Base-by-base conservation (phyloP, 2,329 filamentous ascomycete genomes). In the Fusarium metavorans region DNA sequence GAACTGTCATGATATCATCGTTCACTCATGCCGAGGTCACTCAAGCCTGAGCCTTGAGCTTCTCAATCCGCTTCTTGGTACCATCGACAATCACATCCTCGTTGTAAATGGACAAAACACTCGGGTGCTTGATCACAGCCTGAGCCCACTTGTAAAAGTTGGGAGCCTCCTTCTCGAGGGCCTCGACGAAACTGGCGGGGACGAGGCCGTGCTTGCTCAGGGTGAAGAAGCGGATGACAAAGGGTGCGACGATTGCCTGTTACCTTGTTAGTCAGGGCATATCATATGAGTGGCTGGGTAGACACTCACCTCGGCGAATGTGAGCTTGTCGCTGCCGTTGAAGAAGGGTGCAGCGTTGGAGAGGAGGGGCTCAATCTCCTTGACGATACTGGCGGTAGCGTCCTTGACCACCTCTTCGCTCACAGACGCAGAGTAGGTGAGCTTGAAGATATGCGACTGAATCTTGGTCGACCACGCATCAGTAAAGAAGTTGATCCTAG, bases 301-400 rank as follows among this genome's bases (percentile, higher is more conserved):
- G 13, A 18, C 30, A 74, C 83, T 70, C 82, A 94, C 93, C 89
- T 97, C 94, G 13, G 92, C 94, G 39, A 95, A 82, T 0, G 93
- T 96, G 45, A 95, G 79, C 79, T 84, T 90, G 23, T 88, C 84
- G 61, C 87, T 90, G 0, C 92, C 92, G 3, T 89, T 90, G 79
- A 93, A 93, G 81, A 91, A 94, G 0, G 91, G 91, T 2, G 80
- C 83, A 0, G 87, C 87, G 63, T 87, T 84, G 4, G 77, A 78
- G 30, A 97, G 84, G 41, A 94, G 83, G 1, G 93, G 93, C 83
- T 95, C 94, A 65, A 97, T 84, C 77, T 96, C 93, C 83, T 92
- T 94, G 63, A 87, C 85, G 2, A 94, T 83, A 2, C 85, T 85
- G 1, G 85, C 86, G 4, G 92, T 84, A n/a, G 90, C 83, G 10